Conservation (phyloP, 179 eudicot species). For the Monotropa hypopitys region DNA sequence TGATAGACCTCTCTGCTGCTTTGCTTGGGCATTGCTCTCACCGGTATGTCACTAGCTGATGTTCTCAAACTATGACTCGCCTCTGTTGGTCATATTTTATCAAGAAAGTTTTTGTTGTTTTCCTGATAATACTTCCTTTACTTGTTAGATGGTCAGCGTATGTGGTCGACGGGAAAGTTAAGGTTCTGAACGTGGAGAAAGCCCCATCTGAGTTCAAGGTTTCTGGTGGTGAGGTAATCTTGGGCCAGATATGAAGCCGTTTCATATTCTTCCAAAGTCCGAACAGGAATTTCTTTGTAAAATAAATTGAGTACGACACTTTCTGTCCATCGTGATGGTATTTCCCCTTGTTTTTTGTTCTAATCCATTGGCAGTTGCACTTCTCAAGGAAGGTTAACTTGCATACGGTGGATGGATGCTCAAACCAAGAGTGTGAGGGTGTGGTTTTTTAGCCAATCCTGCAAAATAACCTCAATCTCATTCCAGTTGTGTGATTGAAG, state of each 20-base stretch:
- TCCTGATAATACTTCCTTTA: not conserved
- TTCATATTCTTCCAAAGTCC: not conserved
- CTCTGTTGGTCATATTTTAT: not conserved
- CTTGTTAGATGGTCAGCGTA: slow-evolving; percentile 76
- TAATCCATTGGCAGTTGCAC: not conserved
- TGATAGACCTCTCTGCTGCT: slow-evolving; percentile 60
- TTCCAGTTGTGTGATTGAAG: no score
- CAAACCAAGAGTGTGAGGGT: no score
- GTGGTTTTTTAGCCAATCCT: no score
- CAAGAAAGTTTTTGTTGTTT: not conserved
- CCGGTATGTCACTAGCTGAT: slow-evolving; percentile 28
- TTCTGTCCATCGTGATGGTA: not conserved
- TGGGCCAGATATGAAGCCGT: slow-evolving; percentile 42
- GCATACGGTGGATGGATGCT: not conserved
- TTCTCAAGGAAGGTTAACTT: not conserved
- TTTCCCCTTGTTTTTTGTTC: not conserved
- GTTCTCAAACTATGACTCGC: not conserved
- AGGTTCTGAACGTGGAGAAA: slow-evolving; percentile 58
- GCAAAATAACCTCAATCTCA: no score
- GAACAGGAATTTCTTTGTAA: not conserved
- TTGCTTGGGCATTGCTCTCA: slow-evolving; percentile 83
- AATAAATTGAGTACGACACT: no score
- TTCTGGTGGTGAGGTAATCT: slow-evolving; percentile 67
- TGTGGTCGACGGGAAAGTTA: slow-evolving; percentile 80
- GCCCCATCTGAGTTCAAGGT: slow-evolving; percentile 77